These are phyloP conservation scores for Vicia sativa DNA, from an alignment of 306 rosid genomes.

Conservation along the genomic window DNA sequence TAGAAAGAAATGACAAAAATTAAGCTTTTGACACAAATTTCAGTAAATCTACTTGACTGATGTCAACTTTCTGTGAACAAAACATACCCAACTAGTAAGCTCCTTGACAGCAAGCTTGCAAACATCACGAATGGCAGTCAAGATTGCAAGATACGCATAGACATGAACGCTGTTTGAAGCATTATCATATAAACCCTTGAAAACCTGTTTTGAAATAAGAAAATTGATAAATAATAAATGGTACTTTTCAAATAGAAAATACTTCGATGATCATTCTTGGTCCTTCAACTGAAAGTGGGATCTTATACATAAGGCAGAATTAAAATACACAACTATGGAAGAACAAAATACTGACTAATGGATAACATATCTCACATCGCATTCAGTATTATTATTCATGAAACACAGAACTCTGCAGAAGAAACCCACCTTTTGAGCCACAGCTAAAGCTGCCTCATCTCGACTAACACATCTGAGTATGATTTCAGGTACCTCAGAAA, in stretches of 20 bases:
- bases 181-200: conserved; percentile 83
- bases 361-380: not conserved
- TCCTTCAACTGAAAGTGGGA: conserved; percentile 28
- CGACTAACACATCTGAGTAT: conserved; percentile 87
- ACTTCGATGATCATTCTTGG: not conserved
- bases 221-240: not conserved
- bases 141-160: conserved; percentile 75
- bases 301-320: conserved; percentile 3
- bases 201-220: conserved; percentile 56
- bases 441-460: conserved; percentile 99
- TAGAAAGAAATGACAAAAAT: not conserved
- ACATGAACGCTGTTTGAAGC: conserved; percentile 74
- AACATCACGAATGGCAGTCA: conserved; percentile 96
- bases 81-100: conserved; percentile 94
- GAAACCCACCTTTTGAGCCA: conserved; percentile 84
- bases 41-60: not conserved
- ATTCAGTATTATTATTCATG: conserved; percentile 13
- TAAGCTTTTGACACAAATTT: conserved; percentile 2
- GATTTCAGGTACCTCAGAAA: conserved; percentile 93
- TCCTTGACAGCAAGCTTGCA: conserved; percentile 98
- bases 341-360: conserved; percentile 5
- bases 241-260: conserved; percentile 22
- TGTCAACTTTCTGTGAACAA: conserved; percentile 17
- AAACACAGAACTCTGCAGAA: conserved; percentile 11
- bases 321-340: conserved; percentile 6